These are phyloP conservation scores for Aspergillus sp. DNA, from an alignment of 2,329 filamentous ascomycete genomes.

Conservation along the genomic window DNA sequence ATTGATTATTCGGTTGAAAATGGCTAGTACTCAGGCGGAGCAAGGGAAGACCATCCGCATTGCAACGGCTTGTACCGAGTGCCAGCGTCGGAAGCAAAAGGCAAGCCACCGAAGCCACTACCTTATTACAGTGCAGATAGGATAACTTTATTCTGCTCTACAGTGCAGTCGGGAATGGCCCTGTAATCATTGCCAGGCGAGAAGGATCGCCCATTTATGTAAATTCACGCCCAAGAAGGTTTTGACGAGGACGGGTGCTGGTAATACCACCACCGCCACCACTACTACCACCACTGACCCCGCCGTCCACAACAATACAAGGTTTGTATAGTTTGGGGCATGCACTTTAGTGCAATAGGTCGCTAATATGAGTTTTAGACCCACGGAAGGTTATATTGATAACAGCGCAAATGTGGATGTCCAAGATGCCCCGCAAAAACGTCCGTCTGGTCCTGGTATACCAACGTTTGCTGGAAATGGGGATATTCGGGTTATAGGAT, in stretches of 20 bases:
- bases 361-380: neutral
- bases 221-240: conserved; percentile 35
- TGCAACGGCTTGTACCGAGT: conserved; percentile 38
- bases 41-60: conserved; percentile 8
- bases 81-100: conserved; percentile 46
- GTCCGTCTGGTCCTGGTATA: neutral
- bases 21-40: too few species aligned
- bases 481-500: conserved; percentile 12
- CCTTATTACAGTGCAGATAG: neutral
- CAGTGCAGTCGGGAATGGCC: conserved; percentile 46
- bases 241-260: neutral
- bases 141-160: conserved; percentile 6
- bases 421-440: neutral
- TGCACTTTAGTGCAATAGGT: neutral
- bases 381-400: neutral
- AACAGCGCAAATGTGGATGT: neutral
- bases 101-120: conserved; percentile 16
- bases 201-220: conserved; percentile 43
- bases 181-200: conserved; percentile 43
- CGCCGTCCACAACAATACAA: conserved; percentile 2
- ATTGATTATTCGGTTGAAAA: too few species aligned
- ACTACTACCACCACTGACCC: neutral
- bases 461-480: conserved; percentile 1
- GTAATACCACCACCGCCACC: neutral
- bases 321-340: conserved; percentile 3